These are phyloP conservation scores for Boletus vinaceobasis DNA, from an alignment of 768 basidiomycete species.

Conservation along the genomic window DNA sequence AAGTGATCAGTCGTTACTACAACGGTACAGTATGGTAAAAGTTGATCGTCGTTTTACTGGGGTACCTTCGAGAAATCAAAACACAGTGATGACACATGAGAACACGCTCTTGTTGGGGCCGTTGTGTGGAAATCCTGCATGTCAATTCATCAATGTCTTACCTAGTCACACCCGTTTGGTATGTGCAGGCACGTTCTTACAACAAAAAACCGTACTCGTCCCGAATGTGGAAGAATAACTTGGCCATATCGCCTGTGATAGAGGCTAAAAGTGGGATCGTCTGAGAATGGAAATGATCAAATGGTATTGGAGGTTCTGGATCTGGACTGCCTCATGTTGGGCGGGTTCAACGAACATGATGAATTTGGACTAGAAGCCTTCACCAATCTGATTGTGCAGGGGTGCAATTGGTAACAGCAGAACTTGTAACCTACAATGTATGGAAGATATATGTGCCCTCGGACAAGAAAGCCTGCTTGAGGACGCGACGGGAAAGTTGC, in stretches of 20 bases:
- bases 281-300: slow-evolving; percentile 35
- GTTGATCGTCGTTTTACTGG: slow-evolving; percentile 22
- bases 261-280: slow-evolving; percentile 91
- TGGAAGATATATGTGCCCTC: background rate
- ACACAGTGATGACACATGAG: slow-evolving; percentile 7
- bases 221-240: slow-evolving; percentile 76
- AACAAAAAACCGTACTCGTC: slow-evolving; percentile 59
- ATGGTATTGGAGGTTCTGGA: slow-evolving; percentile 68
- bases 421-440: slow-evolving; percentile 11
- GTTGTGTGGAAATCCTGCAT: slow-evolving; percentile 90
- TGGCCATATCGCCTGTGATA: slow-evolving; percentile 92
- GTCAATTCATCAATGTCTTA: slow-evolving; percentile 69
- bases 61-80: slow-evolving; percentile 11
- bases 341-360: slow-evolving; percentile 78
- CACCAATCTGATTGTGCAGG: slow-evolving; percentile 55
- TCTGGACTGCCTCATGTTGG: slow-evolving; percentile 73
- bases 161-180: slow-evolving; percentile 66
- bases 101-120: slow-evolving; percentile 64
- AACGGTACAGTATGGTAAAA: no score
- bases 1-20: no score
- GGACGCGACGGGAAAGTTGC: background rate
- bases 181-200: slow-evolving; percentile 75
- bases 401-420: slow-evolving; percentile 58
- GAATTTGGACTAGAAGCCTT: slow-evolving; percentile 72
- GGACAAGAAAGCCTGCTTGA: background rate